phyloP scores from a whole-genome alignment of 169 alveolate genomes.

The Cryptosporidium ubiquitum region DNA sequence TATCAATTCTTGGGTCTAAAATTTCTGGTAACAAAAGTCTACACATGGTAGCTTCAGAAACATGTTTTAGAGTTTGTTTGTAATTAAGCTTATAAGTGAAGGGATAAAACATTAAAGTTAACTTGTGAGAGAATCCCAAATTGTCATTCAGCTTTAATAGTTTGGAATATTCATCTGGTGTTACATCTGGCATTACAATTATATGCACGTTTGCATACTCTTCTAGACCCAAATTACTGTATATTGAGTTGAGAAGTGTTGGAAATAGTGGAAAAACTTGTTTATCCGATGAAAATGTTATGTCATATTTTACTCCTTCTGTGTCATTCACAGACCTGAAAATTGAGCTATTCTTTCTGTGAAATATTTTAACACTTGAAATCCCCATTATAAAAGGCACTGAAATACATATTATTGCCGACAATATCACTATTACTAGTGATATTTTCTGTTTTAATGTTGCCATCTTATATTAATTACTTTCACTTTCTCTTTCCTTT shows the following conservation, averaged over 20 bases:
- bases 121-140: constrained; percentile 32
- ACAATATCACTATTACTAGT: constrained; percentile 18
- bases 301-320: constrained; percentile 4
- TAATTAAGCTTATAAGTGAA: constrained; percentile 45
- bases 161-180: constrained; percentile 1
- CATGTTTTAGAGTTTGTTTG: constrained; percentile 66
- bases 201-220: constrained; percentile 58
- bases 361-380: constrained; percentile 43
- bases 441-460: constrained; percentile 39
- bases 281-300: constrained; percentile 48
- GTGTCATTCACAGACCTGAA: constrained; percentile 34
- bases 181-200: constrained; percentile 66
- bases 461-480: background rate
- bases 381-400: constrained; percentile 51
- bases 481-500: background rate
- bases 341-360: constrained; percentile 14
- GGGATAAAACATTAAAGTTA: constrained; percentile 50
- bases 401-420: constrained; percentile 32
- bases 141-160: background rate
- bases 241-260: constrained; percentile 52
- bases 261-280: constrained; percentile 60
- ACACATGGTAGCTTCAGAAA: constrained; percentile 74
- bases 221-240: constrained; percentile 3
- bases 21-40: constrained; percentile 57
- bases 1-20: constrained; percentile 23